These are phyloP conservation scores for Xerocomus potaroensis DNA, from an alignment of 768 basidiomycete species.

Conservation along the genomic window DNA sequence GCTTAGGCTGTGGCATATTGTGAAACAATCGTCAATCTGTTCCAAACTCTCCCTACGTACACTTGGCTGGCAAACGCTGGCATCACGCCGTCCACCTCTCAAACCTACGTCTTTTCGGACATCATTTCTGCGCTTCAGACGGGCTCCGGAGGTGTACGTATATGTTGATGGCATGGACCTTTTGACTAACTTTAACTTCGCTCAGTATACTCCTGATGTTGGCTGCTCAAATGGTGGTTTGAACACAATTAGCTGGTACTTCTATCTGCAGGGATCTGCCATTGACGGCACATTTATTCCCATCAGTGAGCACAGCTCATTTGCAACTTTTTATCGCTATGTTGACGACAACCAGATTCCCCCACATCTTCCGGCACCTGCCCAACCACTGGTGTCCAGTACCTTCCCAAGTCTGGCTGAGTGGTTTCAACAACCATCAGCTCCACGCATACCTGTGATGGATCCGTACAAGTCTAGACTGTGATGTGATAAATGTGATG, in stretches of 20 bases:
- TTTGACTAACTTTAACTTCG: neutral
- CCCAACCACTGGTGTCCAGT: conserved; percentile 53
- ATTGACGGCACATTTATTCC: conserved; percentile 62
- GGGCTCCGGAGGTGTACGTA: conserved; percentile 45
- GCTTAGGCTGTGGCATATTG: conserved; percentile 65
- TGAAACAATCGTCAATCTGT: conserved; percentile 51
- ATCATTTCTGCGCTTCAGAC: conserved; percentile 51
- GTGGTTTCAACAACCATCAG: too few species aligned
- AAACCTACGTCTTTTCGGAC: conserved; percentile 54
- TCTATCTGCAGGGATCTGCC: conserved; percentile 59
- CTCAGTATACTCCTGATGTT: conserved; percentile 46
- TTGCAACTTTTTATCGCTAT: neutral
- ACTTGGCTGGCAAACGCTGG: conserved; percentile 66
- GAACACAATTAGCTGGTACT: conserved; percentile 55
- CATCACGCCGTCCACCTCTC: conserved; percentile 60
- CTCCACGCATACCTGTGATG: too few species aligned
- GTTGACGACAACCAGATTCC: conserved; percentile 38
- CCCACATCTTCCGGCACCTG: conserved; percentile 42
- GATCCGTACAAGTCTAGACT: too few species aligned
- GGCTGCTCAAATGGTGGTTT: conserved; percentile 39
- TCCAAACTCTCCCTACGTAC: conserved; percentile 70
- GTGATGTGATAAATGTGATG: too few species aligned
- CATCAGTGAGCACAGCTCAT: conserved; percentile 44
- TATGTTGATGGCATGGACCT: neutral
- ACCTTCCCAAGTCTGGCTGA: conserved; percentile 46